phyloP scores from a whole-genome alignment of 2,329 filamentous ascomycete genomes.

The Fusarium proliferatum region DNA sequence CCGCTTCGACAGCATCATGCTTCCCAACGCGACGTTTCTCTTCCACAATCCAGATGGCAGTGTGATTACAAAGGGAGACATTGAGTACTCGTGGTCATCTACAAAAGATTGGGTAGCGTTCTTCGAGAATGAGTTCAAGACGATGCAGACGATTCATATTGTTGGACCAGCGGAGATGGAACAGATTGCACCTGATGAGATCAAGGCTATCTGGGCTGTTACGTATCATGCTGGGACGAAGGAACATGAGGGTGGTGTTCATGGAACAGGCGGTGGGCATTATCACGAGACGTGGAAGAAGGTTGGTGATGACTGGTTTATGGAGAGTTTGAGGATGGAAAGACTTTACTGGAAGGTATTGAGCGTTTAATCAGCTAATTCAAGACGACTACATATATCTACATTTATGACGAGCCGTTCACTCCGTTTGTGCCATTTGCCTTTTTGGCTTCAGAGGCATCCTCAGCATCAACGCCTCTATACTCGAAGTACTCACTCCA shows the following conservation, averaged over 20 bases:
- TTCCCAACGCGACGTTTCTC: neutral
- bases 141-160: constrained; percentile 17
- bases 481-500: constrained; percentile 54
- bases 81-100: neutral
- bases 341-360: constrained; percentile 29
- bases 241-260: neutral
- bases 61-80: neutral
- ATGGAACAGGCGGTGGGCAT: constrained; percentile 19
- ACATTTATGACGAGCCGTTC: neutral
- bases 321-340: constrained; percentile 23
- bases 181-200: neutral
- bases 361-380: neutral
- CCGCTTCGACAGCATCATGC: constrained; percentile 13
- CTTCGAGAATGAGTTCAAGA: constrained; percentile 12
- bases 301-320: constrained; percentile 25
- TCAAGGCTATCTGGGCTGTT: constrained; percentile 15
- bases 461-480: constrained; percentile 48
- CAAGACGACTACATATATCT: neutral
- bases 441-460: neutral
- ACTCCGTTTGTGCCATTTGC: neutral
- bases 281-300: constrained; percentile 32
- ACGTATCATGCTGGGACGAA: constrained; percentile 16
- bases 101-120: neutral
- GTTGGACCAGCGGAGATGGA: constrained; percentile 23
- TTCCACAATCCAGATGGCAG: constrained; percentile 5